Conservation (phyloP, 2,329 filamentous ascomycete species). For the Gnomoniopsis smithogilvyi region DNA sequence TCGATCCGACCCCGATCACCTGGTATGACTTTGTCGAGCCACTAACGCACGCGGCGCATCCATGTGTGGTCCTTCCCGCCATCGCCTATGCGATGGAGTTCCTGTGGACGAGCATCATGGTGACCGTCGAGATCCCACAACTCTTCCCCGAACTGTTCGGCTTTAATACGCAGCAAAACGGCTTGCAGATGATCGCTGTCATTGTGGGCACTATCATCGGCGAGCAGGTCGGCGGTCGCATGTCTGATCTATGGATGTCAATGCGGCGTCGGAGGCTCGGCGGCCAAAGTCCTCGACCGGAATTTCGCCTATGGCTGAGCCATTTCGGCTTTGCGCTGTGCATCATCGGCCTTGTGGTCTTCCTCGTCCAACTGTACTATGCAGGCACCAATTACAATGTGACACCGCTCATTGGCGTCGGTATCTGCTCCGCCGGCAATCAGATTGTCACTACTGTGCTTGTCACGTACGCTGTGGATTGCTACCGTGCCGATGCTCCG, state of each 20-base stretch:
- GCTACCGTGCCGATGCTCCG: slow-evolving; percentile 47
- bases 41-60: slow-evolving; percentile 36
- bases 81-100: slow-evolving; percentile 56
- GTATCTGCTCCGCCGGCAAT: slow-evolving; percentile 45
- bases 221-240: slow-evolving; percentile 53
- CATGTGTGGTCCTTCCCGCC: slow-evolving; percentile 48
- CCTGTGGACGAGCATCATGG: slow-evolving; percentile 48
- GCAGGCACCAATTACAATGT: slow-evolving; percentile 49
- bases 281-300: slow-evolving; percentile 34
- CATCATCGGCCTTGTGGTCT: slow-evolving; percentile 51
- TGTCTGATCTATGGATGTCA: slow-evolving; percentile 53
- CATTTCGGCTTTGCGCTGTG: slow-evolving; percentile 49
- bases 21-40: slow-evolving; percentile 50
- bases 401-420: slow-evolving; percentile 52
- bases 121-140: slow-evolving; percentile 58
- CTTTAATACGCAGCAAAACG: slow-evolving; percentile 55
- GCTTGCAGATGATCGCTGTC: slow-evolving; percentile 54
- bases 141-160: slow-evolving; percentile 53
- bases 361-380: slow-evolving; percentile 47
- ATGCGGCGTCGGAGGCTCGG: slow-evolving; percentile 29
- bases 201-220: slow-evolving; percentile 56
- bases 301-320: slow-evolving; percentile 55
- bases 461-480: slow-evolving; percentile 59
- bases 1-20: slow-evolving; percentile 48
- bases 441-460: slow-evolving; percentile 60